Conservation (phyloP, 2,329 filamentous ascomycete species). For the Pseudocercospora fuligena region DNA sequence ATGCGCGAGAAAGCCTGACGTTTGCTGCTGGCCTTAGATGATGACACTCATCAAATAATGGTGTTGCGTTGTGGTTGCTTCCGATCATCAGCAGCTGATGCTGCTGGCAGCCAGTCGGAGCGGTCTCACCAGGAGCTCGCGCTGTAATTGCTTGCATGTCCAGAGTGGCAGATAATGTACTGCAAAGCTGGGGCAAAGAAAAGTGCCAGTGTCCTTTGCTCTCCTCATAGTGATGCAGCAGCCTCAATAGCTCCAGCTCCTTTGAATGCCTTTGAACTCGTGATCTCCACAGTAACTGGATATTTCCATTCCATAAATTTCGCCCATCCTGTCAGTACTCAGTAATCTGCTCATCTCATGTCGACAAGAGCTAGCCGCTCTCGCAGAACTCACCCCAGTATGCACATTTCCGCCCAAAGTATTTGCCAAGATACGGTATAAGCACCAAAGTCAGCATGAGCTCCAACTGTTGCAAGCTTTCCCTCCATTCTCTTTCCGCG, state of each 20-base stretch:
- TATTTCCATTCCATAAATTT: constrained; percentile 96
- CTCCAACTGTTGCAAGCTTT: constrained; percentile 91
- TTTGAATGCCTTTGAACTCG: constrained; percentile 53
- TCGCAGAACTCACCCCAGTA: constrained; percentile 80
- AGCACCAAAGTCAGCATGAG: constrained; percentile 91
- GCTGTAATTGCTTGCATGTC: not conserved
- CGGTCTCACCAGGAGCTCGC: not conserved
- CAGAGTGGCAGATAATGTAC: not conserved
- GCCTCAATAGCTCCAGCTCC: constrained; percentile 53
- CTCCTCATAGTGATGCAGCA: constrained; percentile 45
- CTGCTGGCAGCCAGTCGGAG: not conserved
- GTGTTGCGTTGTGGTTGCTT: not conserved
- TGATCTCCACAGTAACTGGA: constrained; percentile 70
- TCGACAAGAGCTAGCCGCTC: not conserved
- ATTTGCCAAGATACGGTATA: constrained; percentile 93
- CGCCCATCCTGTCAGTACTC: constrained; percentile 72
- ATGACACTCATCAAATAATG: not conserved
- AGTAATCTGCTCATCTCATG: constrained; percentile 22
- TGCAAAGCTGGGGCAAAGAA: not conserved
- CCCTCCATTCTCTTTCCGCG: constrained; percentile 93
- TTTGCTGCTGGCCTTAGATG: not conserved
- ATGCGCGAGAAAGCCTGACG: not conserved
- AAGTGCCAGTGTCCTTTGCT: not conserved
- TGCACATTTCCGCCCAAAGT: constrained; percentile 89
- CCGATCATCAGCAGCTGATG: not conserved